phyloP scores from a whole-genome alignment of 2,329 filamentous ascomycete species.

The Xylariaceae sp. region DNA sequence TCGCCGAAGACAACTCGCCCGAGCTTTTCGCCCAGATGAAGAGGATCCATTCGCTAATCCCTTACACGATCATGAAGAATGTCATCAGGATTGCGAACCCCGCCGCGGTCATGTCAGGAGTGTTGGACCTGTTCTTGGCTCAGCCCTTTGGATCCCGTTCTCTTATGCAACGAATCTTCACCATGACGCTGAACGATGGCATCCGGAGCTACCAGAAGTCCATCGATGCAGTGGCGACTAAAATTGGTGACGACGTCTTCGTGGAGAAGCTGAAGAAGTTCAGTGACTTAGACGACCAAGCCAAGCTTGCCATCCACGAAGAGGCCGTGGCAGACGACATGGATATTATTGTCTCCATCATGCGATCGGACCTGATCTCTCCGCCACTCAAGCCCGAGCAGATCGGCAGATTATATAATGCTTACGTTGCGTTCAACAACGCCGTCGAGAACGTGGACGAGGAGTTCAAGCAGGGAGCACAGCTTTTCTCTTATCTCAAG shows the following conservation, averaged over 20 bases:
- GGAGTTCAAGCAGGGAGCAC: constrained; percentile 79
- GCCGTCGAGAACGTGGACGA: constrained; percentile 87
- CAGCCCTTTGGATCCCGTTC: constrained; percentile 89
- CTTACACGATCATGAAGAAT: constrained; percentile 90
- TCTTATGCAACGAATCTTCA: constrained; percentile 89
- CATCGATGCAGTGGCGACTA: constrained; percentile 68
- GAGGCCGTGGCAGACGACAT: constrained; percentile 68
- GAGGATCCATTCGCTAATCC: constrained; percentile 88
- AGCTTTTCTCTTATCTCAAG: constrained; percentile 91
- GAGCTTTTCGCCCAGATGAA: constrained; percentile 92
- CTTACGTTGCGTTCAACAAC: constrained; percentile 92
- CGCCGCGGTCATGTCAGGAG: constrained; percentile 91
- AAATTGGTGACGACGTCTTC: constrained; percentile 75
- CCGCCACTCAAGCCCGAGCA: constrained; percentile 67
- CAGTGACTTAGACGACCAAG: constrained; percentile 62
- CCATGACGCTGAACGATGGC: constrained; percentile 82
- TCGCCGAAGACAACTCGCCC: constrained; percentile 96
- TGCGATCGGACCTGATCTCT: constrained; percentile 69
- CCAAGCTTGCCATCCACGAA: constrained; percentile 65
- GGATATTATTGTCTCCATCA: constrained; percentile 77
- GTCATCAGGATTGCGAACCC: constrained; percentile 95
- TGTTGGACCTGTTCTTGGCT: constrained; percentile 90
- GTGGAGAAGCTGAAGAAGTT: constrained; percentile 77
- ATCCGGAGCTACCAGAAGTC: constrained; percentile 80
- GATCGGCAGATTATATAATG: constrained; percentile 81